Evolutionary conservation across 495 filamentous ascomycete species (phyloP).

Genomic region (Astrothelium macrocarpum): DNA sequence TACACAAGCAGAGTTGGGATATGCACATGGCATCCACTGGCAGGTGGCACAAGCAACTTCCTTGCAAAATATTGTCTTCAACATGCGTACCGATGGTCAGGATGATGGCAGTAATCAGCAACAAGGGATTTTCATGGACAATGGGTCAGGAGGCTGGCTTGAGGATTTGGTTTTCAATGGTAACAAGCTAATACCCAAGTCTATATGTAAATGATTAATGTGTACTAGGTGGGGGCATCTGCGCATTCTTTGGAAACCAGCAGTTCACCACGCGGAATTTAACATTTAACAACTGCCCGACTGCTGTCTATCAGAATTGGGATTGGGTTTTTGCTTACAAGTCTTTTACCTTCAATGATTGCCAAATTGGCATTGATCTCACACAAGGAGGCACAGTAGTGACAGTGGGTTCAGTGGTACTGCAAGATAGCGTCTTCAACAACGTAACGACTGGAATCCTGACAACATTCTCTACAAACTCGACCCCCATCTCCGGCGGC

Average conservation of each 20-base stretch:
- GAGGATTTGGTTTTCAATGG: constrained; percentile 63
- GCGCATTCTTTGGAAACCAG: constrained; percentile 84
- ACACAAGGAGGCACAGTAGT: constrained; percentile 49
- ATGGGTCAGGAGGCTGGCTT: constrained; percentile 33
- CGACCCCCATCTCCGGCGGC: constrained; percentile 58
- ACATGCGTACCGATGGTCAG: constrained; percentile 24
- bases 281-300: constrained; percentile 80
- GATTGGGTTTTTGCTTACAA: constrained; percentile 90
- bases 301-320: constrained; percentile 90
- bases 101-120: constrained; percentile 18
- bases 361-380: constrained; percentile 73
- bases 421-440: constrained; percentile 69
- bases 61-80: constrained; percentile 34
- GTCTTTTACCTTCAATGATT: constrained; percentile 70
- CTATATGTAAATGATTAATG: not conserved
- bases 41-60: constrained; percentile 38
- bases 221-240: constrained; percentile 54
- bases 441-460: constrained; percentile 64
- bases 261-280: constrained; percentile 92
- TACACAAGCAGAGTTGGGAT: constrained; percentile 16
- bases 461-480: constrained; percentile 52
- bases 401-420: constrained; percentile 68
- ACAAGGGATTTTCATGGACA: constrained; percentile 37
- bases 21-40: constrained; percentile 34
- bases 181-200: not conserved